Evolutionary conservation across 2,329 filamentous ascomycete species (phyloP).

Genomic region (Lachnellula willkommii): DNA sequence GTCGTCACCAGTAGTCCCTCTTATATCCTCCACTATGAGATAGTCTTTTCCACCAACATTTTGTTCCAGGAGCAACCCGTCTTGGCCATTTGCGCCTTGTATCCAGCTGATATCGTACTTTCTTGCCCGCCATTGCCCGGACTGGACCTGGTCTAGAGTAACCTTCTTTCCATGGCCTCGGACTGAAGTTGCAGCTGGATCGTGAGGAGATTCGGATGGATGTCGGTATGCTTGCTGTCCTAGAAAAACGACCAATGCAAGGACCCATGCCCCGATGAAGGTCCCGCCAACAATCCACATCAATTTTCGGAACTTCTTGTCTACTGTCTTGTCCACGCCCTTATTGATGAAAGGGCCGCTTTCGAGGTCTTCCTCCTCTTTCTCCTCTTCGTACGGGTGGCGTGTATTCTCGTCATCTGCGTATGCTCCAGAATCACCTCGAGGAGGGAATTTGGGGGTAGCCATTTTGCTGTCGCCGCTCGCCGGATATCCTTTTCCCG

Average conservation of each 20-base stretch:
- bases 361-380: constrained; percentile 42
- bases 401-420: constrained; percentile 24
- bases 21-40: constrained; percentile 81
- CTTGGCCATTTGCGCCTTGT: constrained; percentile 65
- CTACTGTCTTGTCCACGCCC: constrained; percentile 46
- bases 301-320: constrained; percentile 56
- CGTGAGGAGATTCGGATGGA: constrained; percentile 57
- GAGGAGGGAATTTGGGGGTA: constrained; percentile 25
- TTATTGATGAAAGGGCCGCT: constrained; percentile 37
- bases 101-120: constrained; percentile 72
- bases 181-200: constrained; percentile 58
- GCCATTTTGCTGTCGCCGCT: constrained; percentile 23
- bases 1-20: constrained; percentile 39
- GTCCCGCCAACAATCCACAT: constrained; percentile 53
- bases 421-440: constrained; percentile 23
- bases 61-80: constrained; percentile 78
- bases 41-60: constrained; percentile 62
- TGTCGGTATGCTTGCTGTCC: constrained; percentile 60
- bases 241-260: constrained; percentile 63
- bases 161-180: constrained; percentile 66
- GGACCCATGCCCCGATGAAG: constrained; percentile 62
- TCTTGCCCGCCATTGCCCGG: constrained; percentile 58
- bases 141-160: constrained; percentile 65
- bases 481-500: constrained; percentile 14
- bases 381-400: constrained; percentile 23